phyloP scores from a whole-genome alignment of 495 filamentous ascomycete genomes.

The Hypomontagnella submonticulosa region DNA sequence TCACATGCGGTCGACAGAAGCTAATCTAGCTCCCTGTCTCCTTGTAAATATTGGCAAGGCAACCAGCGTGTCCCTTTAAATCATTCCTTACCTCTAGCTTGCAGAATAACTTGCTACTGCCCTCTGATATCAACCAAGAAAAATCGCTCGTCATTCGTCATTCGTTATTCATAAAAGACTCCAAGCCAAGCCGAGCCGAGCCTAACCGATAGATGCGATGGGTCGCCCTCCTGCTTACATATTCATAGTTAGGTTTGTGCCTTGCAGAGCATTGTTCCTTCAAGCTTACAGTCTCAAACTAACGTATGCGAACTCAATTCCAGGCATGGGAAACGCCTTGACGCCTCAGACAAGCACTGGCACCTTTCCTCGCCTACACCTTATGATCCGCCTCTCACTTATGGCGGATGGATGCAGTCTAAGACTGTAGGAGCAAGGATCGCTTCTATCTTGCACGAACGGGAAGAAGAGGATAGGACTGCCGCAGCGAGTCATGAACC shows the following conservation, averaged over 20 bases:
- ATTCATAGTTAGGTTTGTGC: slow-evolving; percentile 81
- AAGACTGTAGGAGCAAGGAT: slow-evolving; percentile 83
- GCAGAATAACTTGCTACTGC: too few species aligned
- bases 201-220: slow-evolving; percentile 47
- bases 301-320: background rate
- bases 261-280: background rate
- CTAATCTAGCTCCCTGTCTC: background rate
- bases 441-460: slow-evolving; percentile 71
- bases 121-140: background rate
- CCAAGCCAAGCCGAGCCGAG: slow-evolving; percentile 10
- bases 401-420: slow-evolving; percentile 90
- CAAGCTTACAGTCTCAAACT: slow-evolving; percentile 19
- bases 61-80: too few species aligned
- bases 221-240: slow-evolving; percentile 64
- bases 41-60: background rate
- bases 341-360: slow-evolving; percentile 94
- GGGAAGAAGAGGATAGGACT: slow-evolving; percentile 53
- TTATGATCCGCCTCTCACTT: slow-evolving; percentile 95
- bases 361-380: slow-evolving; percentile 93
- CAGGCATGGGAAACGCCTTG: slow-evolving; percentile 92
- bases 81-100: too few species aligned
- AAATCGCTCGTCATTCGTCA: background rate
- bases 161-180: background rate
- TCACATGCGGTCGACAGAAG: slow-evolving; percentile 12
- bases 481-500: slow-evolving; percentile 28